Base-by-base conservation (phyloP, 495 filamentous ascomycete species). In the Lineolata rhizophorae region DNA sequence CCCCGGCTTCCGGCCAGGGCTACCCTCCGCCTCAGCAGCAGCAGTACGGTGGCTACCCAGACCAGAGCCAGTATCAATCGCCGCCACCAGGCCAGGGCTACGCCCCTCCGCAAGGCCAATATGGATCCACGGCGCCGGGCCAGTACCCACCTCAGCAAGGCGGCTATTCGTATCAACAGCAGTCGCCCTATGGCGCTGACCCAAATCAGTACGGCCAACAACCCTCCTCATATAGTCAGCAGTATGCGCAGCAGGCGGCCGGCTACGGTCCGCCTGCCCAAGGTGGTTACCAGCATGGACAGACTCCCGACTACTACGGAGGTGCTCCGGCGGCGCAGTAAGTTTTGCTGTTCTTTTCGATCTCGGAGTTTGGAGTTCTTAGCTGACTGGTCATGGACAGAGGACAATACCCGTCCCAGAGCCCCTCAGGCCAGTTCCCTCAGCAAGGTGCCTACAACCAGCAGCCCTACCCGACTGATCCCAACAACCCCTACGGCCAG, bases 281-380 rank as follows among this genome's bases (percentile, higher is more conserved):
- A 18, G 51, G 57, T 17, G 61, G 62, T 17, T 64, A 59, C 39
- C 55, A 57, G 31, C 52, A 58, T 31, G 51, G 51, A 13, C 53
- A 58, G 20, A 42, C 41, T 14, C 40, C 17, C 35, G 40, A 25
- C 40, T 42, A 27, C 34, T 44, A 47, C 27, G 43, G 43, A 10
- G 40, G 36, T 20, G 21, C 39, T 8, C 32, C 35, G 20, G 37
- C 40, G 14, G 34, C 34, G n/a, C 30, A 43, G 9, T 37, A 42
- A 36, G n/a, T n/a, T n/a, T n/a, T n/a, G n/a, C n/a, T n/a, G n/a
- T n/a, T n/a, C n/a, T n/a, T n/a, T n/a, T n/a, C n/a, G n/a, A n/a
- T n/a, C n/a, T n/a, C n/a, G n/a, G n/a, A n/a, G n/a, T n/a, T n/a
- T n/a, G n/a, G n/a, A n/a, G n/a, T n/a, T n/a, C n/a, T n/a, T n/a